Conservation (phyloP, 805 yeast genomes). For the Scheffersomyces ergatensis region DNA sequence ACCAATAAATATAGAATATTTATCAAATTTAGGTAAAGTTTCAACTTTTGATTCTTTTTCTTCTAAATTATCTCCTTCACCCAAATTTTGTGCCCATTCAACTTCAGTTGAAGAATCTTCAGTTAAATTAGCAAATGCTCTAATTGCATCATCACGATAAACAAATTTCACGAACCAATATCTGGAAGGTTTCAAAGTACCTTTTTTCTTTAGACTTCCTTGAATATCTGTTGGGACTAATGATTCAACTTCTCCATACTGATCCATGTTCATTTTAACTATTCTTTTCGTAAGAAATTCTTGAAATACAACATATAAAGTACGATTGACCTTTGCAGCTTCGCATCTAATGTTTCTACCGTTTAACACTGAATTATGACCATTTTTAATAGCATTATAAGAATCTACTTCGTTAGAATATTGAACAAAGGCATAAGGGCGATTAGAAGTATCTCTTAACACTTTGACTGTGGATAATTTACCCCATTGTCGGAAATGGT, state of each 20-base stretch:
- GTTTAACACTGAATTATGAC: constrained; percentile 66
- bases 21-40: constrained; percentile 45
- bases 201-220: constrained; percentile 19
- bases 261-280: constrained; percentile 38
- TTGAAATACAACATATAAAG: constrained; percentile 57
- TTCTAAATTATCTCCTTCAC: constrained; percentile 24
- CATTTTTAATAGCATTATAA: constrained; percentile 59
- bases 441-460: constrained; percentile 69
- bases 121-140: constrained; percentile 73
- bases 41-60: constrained; percentile 3
- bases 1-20: constrained; percentile 74
- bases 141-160: constrained; percentile 82
- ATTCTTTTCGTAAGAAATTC: constrained; percentile 20
- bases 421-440: constrained; percentile 94
- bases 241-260: constrained; percentile 78
- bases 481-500: constrained; percentile 73
- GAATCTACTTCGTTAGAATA: constrained; percentile 72
- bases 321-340: constrained; percentile 87
- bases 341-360: constrained; percentile 85
- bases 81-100: constrained; percentile 87
- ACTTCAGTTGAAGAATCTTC: constrained; percentile 54
- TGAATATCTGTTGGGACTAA: constrained; percentile 41
- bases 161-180: constrained; percentile 79
- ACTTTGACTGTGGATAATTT: constrained; percentile 72
- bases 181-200: constrained; percentile 19